These are phyloP conservation scores for Yamadazyma ubonensis DNA, from an alignment of 805 yeast genomes.

Conservation along the genomic window DNA sequence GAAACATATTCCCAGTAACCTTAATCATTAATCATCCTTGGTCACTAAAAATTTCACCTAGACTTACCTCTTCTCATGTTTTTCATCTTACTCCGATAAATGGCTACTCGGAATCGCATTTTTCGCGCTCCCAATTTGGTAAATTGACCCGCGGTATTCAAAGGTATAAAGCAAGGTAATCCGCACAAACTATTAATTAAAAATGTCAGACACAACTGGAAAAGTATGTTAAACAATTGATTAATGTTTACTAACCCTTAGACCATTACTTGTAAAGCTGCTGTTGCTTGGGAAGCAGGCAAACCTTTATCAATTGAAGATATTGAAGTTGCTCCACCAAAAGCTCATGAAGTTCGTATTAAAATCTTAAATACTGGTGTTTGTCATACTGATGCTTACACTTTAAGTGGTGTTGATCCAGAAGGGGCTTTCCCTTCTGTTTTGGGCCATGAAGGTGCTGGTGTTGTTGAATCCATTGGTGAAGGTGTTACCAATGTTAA, in stretches of 20 bases:
- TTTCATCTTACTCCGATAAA: not conserved
- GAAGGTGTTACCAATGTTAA: slow-evolving; percentile 89
- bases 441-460: slow-evolving; percentile 98
- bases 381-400: slow-evolving; percentile 98
- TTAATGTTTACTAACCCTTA: slow-evolving; percentile 23
- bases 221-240: not conserved
- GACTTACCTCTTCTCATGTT: not conserved
- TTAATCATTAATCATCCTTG: not conserved
- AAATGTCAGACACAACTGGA: slow-evolving; percentile 18
- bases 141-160: no score
- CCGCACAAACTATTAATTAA: not conserved
- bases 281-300: slow-evolving; percentile 96
- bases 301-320: slow-evolving; percentile 81
- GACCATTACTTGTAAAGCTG: slow-evolving; percentile 87
- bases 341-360: slow-evolving; percentile 96
- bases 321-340: slow-evolving; percentile 89
- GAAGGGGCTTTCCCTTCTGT: slow-evolving; percentile 94
- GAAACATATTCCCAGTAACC: no score
- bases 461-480: slow-evolving; percentile 92
- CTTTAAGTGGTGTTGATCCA: slow-evolving; percentile 91
- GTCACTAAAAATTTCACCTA: not conserved
- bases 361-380: slow-evolving; percentile 87
- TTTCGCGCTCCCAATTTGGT: not conserved
- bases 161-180: not conserved
- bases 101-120: not conserved